Evolutionary conservation across 768 basidiomycete species (phyloP).

Genomic region (Epithele typhae): DNA sequence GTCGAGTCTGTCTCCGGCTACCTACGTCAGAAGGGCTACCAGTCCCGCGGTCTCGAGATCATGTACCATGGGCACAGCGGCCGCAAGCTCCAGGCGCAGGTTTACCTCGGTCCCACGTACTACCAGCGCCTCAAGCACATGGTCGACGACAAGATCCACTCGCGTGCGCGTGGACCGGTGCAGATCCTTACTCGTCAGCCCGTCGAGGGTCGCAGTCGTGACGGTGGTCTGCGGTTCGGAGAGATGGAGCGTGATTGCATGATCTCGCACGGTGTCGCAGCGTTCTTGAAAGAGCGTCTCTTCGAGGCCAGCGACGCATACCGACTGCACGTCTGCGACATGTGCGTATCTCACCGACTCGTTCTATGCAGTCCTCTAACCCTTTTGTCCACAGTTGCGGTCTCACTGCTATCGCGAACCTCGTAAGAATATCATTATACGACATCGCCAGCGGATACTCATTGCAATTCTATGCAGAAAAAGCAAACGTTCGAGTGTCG

Average conservation of each 20-base stretch:
- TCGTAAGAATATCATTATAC: constrained; percentile 48
- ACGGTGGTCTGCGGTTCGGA: constrained; percentile 98
- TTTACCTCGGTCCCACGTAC: constrained; percentile 98
- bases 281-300: constrained; percentile 95
- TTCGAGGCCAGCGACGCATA: constrained; percentile 93
- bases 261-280: constrained; percentile 99
- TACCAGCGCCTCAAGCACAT: constrained; percentile 99
- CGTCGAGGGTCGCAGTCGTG: constrained; percentile 97
- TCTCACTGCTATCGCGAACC: constrained; percentile 93
- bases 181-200: constrained; percentile 97
- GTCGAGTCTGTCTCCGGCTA: constrained; percentile 97
- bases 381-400: constrained; percentile 64
- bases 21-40: constrained; percentile 87
- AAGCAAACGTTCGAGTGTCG: constrained; percentile 99
- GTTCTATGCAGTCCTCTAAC: too few relatives aligned
- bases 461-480: constrained; percentile 48
- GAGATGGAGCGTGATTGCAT: constrained; percentile 99
- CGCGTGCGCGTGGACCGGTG: constrained; percentile 93
- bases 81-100: constrained; percentile 95
- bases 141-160: constrained; percentile 99
- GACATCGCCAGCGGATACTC: background rate
- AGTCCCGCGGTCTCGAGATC: constrained; percentile 93
- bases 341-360: constrained; percentile 48
- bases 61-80: constrained; percentile 99
- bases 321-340: constrained; percentile 93